Percentiles rank a stretch among this genome's conserved stretches.
These are phyloP conservation scores for Pleurostoma richardsiae DNA, from an alignment of 2,329 filamentous ascomycete genomes.

Conservation along the genomic window DNA sequence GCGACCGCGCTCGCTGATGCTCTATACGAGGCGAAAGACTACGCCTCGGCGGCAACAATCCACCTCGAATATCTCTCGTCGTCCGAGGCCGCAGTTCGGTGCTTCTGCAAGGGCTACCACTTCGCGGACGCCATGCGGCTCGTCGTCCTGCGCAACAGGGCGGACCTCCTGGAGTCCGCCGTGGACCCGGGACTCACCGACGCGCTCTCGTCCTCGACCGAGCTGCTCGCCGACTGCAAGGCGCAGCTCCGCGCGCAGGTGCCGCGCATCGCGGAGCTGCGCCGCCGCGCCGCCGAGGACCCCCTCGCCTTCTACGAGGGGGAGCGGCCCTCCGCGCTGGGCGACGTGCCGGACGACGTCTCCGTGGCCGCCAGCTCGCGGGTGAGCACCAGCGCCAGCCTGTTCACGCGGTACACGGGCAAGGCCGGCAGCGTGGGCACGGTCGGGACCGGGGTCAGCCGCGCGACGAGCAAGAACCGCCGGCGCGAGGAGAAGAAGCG, in stretches of 20 bases:
- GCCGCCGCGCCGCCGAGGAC: conserved; percentile 74
- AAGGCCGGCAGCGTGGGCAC: conserved; percentile 60
- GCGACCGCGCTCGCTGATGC: conserved; percentile 73
- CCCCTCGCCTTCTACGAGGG: conserved; percentile 87
- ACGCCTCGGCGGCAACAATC: conserved; percentile 71
- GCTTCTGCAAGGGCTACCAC: conserved; percentile 79
- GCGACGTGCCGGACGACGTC: conserved; percentile 75
- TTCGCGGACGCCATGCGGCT: conserved; percentile 88
- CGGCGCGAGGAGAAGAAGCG: conserved; percentile 91
- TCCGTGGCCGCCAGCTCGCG: conserved; percentile 81
- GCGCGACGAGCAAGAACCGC: conserved; percentile 83
- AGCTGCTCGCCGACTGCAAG: conserved; percentile 91
- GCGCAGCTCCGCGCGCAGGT: conserved; percentile 79
- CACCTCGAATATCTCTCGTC: conserved; percentile 77
- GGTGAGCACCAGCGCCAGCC: conserved; percentile 73
- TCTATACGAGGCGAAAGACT: conserved; percentile 80
- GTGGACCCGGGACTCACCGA: conserved; percentile 79
- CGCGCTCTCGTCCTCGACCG: conserved; percentile 74
- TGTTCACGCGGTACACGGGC: conserved; percentile 91
- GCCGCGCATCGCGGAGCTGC: conserved; percentile 77
- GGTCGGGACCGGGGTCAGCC: conserved; percentile 65
- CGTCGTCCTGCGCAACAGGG: conserved; percentile 53
- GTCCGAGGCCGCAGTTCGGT: conserved; percentile 63
- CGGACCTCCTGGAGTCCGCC: conserved; percentile 59
- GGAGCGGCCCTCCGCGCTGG: conserved; percentile 38